A percentile compares a stretch with the other conserved stretches of the same genome.
Evolutionary conservation across 371 early-diverging fungal species (phyloP).

Genomic region (Nematocida minor): DNA sequence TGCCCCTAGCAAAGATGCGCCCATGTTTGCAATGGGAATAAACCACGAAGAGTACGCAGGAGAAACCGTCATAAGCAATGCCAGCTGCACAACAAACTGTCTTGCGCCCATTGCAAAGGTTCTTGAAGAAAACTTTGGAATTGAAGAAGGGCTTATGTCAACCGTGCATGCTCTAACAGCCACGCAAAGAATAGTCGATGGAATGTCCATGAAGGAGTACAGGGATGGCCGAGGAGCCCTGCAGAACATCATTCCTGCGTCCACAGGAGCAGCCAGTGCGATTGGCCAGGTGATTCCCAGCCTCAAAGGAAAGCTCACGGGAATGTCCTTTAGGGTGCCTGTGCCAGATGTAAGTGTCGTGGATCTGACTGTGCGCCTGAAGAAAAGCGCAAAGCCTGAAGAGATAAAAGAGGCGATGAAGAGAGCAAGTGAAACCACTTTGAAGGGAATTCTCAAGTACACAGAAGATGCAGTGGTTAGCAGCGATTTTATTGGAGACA

Average conservation of each 20-base stretch:
- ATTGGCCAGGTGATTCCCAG: constrained; percentile 93
- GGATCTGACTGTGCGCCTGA: constrained; percentile 84
- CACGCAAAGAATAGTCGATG: constrained; percentile 97
- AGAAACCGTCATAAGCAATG: constrained; percentile 84
- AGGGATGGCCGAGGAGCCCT: constrained; percentile 86
- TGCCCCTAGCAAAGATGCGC: constrained; percentile 80
- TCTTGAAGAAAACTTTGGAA: constrained; percentile 81
- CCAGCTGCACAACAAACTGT: constrained; percentile 99
- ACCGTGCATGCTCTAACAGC: constrained; percentile 95
- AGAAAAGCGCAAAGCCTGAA: constrained; percentile 71
- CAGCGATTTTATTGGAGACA: constrained; percentile 83
- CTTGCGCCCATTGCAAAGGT: constrained; percentile 95
- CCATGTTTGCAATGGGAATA: constrained; percentile 75
- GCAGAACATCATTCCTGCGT: constrained; percentile 95
- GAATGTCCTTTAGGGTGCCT: constrained; percentile 88
- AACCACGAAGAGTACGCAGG: constrained; percentile 81
- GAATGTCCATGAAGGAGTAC: constrained; percentile 90
- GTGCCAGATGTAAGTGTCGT: constrained; percentile 93
- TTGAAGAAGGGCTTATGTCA: constrained; percentile 79
- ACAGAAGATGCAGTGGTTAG: constrained; percentile 93
- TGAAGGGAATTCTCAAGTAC: constrained; percentile 86
- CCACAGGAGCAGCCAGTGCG: constrained; percentile 98
- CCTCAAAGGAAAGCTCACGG: constrained; percentile 89
- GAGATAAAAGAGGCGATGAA: constrained; percentile 41
- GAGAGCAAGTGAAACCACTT: constrained; percentile 69